Evolutionary conservation across 768 basidiomycete genomes (phyloP).

Genomic region (Suillus subluteus): DNA sequence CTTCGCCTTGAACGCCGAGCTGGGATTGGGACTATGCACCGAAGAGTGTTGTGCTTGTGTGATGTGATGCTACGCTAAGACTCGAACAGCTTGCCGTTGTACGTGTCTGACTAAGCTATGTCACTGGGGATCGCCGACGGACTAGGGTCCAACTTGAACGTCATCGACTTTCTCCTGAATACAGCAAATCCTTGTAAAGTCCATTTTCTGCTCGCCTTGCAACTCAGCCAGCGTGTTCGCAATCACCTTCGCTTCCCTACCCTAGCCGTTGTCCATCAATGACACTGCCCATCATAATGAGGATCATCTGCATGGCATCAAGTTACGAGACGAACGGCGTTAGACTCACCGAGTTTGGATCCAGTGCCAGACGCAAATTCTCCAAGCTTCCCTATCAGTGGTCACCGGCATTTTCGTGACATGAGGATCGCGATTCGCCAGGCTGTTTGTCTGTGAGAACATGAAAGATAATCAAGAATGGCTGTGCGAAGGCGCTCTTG

Average conservation of each 20-base stretch:
- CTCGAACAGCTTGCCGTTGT: no score
- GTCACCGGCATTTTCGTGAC: conserved; percentile 41
- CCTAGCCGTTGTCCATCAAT: neutral
- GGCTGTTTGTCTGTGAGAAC: conserved; percentile 42
- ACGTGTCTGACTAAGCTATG: no score
- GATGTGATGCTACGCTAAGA: no score
- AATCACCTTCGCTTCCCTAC: neutral
- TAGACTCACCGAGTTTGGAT: conserved; percentile 33
- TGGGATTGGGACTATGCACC: no score
- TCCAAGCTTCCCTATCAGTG: conserved; percentile 33
- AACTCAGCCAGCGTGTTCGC: neutral
- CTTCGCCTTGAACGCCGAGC: neutral
- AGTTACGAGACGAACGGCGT: conserved; percentile 12
- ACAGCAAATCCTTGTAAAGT: no score
- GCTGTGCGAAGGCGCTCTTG: conserved; percentile 39
- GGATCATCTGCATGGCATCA: neutral
- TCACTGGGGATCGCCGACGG: no score
- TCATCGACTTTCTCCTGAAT: no score
- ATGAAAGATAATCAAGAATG: conserved; percentile 41
- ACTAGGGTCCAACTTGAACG: no score
- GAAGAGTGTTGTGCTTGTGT: no score
- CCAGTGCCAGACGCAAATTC: conserved; percentile 32
- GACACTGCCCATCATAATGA: neutral
- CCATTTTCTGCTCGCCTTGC: neutral
- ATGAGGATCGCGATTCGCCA: conserved; percentile 30